Conservation (phyloP, 345 rosid genomes). For the Linum trigynum region DNA sequence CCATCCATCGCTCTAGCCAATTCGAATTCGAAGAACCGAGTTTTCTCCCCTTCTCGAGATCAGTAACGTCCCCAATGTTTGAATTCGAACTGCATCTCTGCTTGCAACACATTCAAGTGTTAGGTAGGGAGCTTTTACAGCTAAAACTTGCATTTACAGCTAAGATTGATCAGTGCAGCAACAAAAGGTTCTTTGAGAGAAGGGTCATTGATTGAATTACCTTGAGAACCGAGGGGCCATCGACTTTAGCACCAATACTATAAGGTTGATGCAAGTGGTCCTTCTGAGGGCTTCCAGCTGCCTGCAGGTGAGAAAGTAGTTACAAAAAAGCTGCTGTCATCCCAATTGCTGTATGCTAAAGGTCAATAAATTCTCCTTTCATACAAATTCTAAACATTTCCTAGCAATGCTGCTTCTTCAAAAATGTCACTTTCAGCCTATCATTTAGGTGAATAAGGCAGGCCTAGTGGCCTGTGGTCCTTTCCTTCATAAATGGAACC, state of each 20-base stretch:
- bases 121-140: too few relatives aligned
- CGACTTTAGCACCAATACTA: conserved; percentile 25
- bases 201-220: conserved; percentile 16
- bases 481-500: not conserved
- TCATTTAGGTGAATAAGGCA: not conserved
- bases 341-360: not conserved
- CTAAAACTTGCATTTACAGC: too few relatives aligned
- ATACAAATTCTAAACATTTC: too few relatives aligned
- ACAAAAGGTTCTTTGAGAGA: not conserved
- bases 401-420: not conserved
- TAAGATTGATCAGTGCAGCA: not conserved
- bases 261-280: conserved; percentile 14
- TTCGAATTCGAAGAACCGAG: conserved; percentile 24
- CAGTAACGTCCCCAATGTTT: conserved; percentile 29
- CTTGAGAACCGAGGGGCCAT: conserved; percentile 36
- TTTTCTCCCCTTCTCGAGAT: conserved; percentile 23
- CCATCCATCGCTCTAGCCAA: conserved; percentile 81
- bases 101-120: conserved; percentile 1
- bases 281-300: conserved; percentile 16
- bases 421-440: not conserved
- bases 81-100: conserved; percentile 49
- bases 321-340: too few relatives aligned
- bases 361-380: not conserved
- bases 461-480: not conserved
- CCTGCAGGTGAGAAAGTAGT: conserved; percentile 21